Conservation (phyloP, 805 yeast genomes). For the Kregervanrija delftensis region DNA sequence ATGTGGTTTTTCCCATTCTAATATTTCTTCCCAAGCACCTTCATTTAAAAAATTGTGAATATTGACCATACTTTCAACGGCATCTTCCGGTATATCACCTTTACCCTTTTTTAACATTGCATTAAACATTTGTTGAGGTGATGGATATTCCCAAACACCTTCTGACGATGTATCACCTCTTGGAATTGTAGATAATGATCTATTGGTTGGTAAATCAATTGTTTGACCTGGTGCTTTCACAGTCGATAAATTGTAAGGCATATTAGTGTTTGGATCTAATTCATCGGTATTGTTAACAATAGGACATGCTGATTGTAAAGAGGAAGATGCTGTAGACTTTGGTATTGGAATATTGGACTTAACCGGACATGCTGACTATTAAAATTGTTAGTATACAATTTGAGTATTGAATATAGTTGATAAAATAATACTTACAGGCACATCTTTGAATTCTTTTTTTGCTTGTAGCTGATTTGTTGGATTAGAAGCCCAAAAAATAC, state of each 20-base stretch:
- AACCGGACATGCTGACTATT: slow-evolving; percentile 22
- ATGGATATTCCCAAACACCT: slow-evolving; percentile 97
- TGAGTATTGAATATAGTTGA: no score
- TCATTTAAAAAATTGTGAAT: slow-evolving; percentile 95
- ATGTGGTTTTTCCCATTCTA: slow-evolving; percentile 83
- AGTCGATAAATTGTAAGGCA: slow-evolving; percentile 70
- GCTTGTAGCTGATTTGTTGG: not conserved
- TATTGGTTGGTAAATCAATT: slow-evolving; percentile 69
- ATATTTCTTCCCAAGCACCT: slow-evolving; percentile 94
- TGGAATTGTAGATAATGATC: slow-evolving; percentile 83
- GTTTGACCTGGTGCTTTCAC: slow-evolving; percentile 75
- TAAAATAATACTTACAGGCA: no score
- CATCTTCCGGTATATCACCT: slow-evolving; percentile 86
- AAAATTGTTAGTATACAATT: not conserved
- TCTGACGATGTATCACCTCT: slow-evolving; percentile 57
- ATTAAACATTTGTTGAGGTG: slow-evolving; percentile 98
- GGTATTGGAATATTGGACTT: slow-evolving; percentile 4
- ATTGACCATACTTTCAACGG: slow-evolving; percentile 94
- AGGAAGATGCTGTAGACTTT: not conserved
- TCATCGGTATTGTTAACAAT: slow-evolving; percentile 30
- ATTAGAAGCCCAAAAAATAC: slow-evolving; percentile 80
- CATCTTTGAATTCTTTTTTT: no score
- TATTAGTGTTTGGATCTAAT: slow-evolving; percentile 80
- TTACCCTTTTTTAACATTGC: slow-evolving; percentile 96
- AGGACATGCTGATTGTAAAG: slow-evolving; percentile 21